Base-by-base conservation (phyloP, 2,329 filamentous ascomycete species). In the Pseudocercospora musae region DNA sequence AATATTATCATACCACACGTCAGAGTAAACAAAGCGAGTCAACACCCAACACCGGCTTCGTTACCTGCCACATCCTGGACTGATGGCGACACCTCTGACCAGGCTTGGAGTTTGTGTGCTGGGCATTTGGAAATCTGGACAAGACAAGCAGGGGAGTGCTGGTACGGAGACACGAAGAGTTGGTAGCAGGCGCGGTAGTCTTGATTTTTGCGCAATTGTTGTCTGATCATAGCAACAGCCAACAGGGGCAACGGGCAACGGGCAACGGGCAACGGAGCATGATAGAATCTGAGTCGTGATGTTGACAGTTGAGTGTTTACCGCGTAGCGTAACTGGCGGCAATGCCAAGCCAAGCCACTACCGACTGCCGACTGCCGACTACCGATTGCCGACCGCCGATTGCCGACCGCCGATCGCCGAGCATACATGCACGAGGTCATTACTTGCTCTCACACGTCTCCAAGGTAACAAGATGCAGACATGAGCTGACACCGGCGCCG, bases 1-100 rank as follows among this genome's bases (percentile, higher is more conserved):
- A n/a, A n/a, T n/a, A n/a, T n/a, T n/a, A n/a, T n/a, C 8, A 15
- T 25, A 6, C 18, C 25, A 52, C 11, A 7, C 20, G 20, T 27
- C 49, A 54, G 18, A 11, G 52, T 54, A 54, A 54, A 54, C 52
- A 54, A 54, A 54, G 48, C 15, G 33, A 44, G 50, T 56, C 49
- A 50, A n/a, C n/a, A n/a, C n/a, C 6, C 23, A 25, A 49, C 46
- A 64, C 46, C 31, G n/a, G n/a, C n/a, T n/a, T n/a, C n/a, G 60
- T 55, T 63, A 55, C 53, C 60, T 63, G 57, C 18, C 48, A 52
- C 15, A 52, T 29, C 23, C 48, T 29, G 31, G 48, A 52, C 48
- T 10, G 48, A 52, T 52, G 48, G 48, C 48, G 48, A 31, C 25
- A 52, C 25, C 5, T 52, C 48, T 54, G 52, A 54, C 52, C 40